Percentiles rank a stretch among this genome's conserved stretches.
These are phyloP conservation scores for Aspergillus asperescens DNA, from an alignment of 495 filamentous ascomycete species.

Conservation along the genomic window DNA sequence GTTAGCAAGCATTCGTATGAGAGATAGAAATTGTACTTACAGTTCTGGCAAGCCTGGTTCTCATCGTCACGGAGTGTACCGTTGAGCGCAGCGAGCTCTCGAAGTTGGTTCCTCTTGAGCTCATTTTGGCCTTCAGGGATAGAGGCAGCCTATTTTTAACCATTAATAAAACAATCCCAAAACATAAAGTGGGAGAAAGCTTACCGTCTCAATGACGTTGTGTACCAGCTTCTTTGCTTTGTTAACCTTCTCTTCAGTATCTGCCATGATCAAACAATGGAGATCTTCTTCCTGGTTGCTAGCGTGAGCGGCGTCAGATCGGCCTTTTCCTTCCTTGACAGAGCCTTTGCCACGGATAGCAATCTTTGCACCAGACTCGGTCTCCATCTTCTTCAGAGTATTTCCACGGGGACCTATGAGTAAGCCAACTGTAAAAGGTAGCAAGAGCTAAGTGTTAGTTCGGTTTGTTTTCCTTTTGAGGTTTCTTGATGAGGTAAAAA, in stretches of 20 bases:
- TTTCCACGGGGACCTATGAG: constrained; percentile 99
- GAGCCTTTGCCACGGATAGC: constrained; percentile 99
- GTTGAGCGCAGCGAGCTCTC: constrained; percentile 94
- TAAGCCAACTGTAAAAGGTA: constrained; percentile 94
- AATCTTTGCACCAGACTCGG: constrained; percentile 94
- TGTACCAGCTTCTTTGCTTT: constrained; percentile 96
- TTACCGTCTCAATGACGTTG: constrained; percentile 94
- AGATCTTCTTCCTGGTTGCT: constrained; percentile 99
- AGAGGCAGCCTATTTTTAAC: constrained; percentile 77
- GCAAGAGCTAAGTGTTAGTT: constrained; percentile 79
- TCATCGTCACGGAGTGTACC: constrained; percentile 98
- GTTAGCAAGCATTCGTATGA: background rate
- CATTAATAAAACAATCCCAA: background rate
- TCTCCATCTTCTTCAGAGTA: constrained; percentile 98
- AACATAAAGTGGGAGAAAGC: constrained; percentile 28
- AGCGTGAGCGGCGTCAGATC: constrained; percentile 95
- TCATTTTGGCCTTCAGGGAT: constrained; percentile 98
- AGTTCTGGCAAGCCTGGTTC: constrained; percentile 99
- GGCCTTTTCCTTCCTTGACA: constrained; percentile 98
- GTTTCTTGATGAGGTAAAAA: constrained; percentile 18
- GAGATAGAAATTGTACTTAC: constrained; percentile 40
- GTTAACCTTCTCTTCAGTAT: constrained; percentile 97
- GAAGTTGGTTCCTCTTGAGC: constrained; percentile 95
- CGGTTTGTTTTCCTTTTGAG: constrained; percentile 40
- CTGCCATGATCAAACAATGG: constrained; percentile 98